These are phyloP conservation scores for Rubia peregrina DNA, from an alignment of 305 asterid genomes.

Conservation along the genomic window DNA sequence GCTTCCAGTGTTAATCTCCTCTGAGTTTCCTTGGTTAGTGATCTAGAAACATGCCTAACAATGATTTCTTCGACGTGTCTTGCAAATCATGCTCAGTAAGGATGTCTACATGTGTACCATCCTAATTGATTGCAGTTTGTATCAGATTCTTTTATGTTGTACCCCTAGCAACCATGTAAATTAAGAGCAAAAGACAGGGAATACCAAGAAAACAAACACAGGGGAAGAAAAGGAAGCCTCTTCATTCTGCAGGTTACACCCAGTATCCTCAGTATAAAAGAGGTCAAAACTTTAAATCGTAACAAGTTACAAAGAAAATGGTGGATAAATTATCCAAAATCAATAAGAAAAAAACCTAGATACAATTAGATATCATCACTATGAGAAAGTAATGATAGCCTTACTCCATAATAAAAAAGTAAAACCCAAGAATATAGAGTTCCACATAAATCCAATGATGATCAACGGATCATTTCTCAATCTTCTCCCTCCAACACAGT, in stretches of 20 bases:
- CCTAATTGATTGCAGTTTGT: not conserved
- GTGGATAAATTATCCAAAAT: constrained; percentile 28
- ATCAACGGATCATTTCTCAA: no score
- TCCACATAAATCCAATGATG: constrained; percentile 21
- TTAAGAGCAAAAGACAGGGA: no score
- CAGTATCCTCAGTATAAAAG: constrained; percentile 30
- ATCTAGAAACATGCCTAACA: not conserved
- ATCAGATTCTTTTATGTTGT: not conserved
- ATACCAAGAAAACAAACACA: not conserved
- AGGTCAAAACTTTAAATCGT: constrained; percentile 33
- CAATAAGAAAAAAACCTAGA: constrained; percentile 29
- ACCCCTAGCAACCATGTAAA: not conserved
- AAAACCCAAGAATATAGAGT: not conserved
- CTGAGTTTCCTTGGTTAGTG: not conserved
- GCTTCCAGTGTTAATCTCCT: no score
- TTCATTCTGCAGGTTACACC: constrained; percentile 42
- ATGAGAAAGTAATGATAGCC: constrained; percentile 9
- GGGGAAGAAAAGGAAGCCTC: constrained; percentile 13
- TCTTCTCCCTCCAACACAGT: not conserved
- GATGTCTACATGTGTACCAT: not conserved
- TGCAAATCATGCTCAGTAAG: not conserved
- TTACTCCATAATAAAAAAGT: constrained; percentile 9
- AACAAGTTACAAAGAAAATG: constrained; percentile 38
- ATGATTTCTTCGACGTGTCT: not conserved
- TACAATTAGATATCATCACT: constrained; percentile 48